Base-by-base conservation (phyloP, 768 basidiomycete species). In the Rhodotorula kratochvilovae region DNA sequence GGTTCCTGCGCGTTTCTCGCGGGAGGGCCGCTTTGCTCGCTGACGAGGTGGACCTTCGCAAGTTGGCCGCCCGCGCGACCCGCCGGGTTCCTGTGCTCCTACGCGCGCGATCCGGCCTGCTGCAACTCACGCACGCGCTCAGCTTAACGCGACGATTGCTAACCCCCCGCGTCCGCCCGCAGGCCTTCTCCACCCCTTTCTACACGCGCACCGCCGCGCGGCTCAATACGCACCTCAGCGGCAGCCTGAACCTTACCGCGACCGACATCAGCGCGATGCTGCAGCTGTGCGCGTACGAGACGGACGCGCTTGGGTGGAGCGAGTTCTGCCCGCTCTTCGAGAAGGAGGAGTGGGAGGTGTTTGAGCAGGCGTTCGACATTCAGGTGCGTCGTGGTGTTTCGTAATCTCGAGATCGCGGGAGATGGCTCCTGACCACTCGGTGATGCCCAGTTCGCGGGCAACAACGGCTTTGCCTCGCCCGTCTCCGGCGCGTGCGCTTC, bases 401-500 rank as follows among this genome's bases (percentile, higher is more conserved):
- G 68, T 76, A 78, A 25, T 7, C 23, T 39, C 17, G n/a, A n/a
- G n/a, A n/a, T n/a, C n/a, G n/a, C n/a, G n/a, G n/a, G n/a, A n/a
- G n/a, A n/a, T n/a, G n/a, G n/a, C 2, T 25, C 12, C 45, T 62
- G 36, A 56, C 43, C 21, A 31, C 23, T 23, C 31, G 31, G 2
- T 0, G 25, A 11, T 56, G 72, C 76, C 71, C 63, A 82, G 80
- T 54, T 54, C 19, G 53, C 53, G 81, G 91, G 91, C 73, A 79
- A 79, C 76, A 78, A 79, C 74, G 79, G 79, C 10, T 48, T 60
- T 21, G 80, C 79, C 0, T 77, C 77, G 0, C 81, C 81, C 5
- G 78, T 79, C 57, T 68, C 77, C 15, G 81, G 80, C 15, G 85
- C 87, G 17, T 46, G 16, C 19, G 45, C 23, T 19, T 12, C 45